These are phyloP conservation scores for Hebeloma cylindrosporum DNA, from an alignment of 768 basidiomycete species.

Conservation along the genomic window DNA sequence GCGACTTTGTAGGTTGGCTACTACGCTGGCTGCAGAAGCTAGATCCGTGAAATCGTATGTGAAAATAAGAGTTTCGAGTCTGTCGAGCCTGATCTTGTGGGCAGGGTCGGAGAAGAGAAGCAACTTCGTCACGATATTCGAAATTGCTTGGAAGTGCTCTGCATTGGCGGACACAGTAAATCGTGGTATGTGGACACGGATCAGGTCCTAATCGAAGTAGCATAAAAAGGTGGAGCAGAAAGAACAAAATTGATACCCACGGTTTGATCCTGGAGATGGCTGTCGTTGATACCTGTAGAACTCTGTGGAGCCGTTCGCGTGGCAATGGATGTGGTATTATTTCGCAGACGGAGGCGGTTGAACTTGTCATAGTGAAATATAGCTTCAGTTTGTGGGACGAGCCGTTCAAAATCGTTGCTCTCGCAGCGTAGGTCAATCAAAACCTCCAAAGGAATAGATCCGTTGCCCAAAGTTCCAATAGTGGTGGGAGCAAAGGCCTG, in stretches of 20 bases:
- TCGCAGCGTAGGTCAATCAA: conserved; percentile 84
- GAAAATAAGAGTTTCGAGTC: conserved; percentile 79
- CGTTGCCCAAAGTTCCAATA: conserved; percentile 40
- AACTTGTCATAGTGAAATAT: conserved; percentile 91
- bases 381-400: conserved; percentile 87
- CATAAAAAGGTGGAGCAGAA: not conserved
- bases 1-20: conserved; percentile 69
- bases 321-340: conserved; percentile 58
- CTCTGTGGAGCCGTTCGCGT: conserved; percentile 39
- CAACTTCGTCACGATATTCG: conserved; percentile 82
- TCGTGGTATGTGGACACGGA: conserved; percentile 78
- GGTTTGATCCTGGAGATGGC: conserved; percentile 36
- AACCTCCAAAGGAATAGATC: conserved; percentile 85
- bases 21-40: conserved; percentile 65
- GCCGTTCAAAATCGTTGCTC: conserved; percentile 78
- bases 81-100: conserved; percentile 75
- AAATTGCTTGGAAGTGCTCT: conserved; percentile 80
- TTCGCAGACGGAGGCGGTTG: conserved; percentile 84
- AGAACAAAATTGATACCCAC: conserved; percentile 17
- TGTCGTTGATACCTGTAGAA: conserved; percentile 19
- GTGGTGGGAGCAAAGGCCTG: conserved; percentile 82
- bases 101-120: conserved; percentile 88
- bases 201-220: conserved; percentile 59
- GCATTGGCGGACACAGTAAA: conserved; percentile 86
- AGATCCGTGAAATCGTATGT: conserved; percentile 88